Base-by-base conservation (phyloP, 1,284 basidiomycete genomes). In the Marasmius fiardii region DNA sequence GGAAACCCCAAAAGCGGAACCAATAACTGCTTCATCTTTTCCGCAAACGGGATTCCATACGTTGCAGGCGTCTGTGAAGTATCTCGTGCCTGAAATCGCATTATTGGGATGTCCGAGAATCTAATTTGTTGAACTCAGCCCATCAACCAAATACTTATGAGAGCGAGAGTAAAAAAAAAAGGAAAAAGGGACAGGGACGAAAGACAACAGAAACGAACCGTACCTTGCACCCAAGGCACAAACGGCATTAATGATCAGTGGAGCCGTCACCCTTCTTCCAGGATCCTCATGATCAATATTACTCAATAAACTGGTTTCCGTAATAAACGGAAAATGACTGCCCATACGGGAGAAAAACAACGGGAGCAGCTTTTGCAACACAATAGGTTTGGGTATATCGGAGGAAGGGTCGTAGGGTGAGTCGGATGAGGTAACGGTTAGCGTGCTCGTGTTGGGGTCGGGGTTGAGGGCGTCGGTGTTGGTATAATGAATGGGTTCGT, bases 291-390 rank as follows among this genome's bases (percentile, higher is more conserved):
- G 53, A 26, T 58, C 53, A 16, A 58, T 58, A 31, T 48, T 55
- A 31, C 44, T 49, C 44, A 58, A 47, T 7, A 58, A 21, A 18
- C 24, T 43, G 12, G 28, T 20, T 26, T 58, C 54, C 8, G 53
- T 58, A 23, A 58, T 18, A 28, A 58, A 58, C 12, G 57, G 57
- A 31, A 58, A 58, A 53, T 58, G 57, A 28, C 57, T 52, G 8
- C 57, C 57, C 57, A 58, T 58, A 31, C 49, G 16, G 16, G 43
- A 26, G 39, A 58, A 58, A 37, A 58, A 58, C 8, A 58, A 37
- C 7, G 57, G 53, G 1, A 58, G 14, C 10, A 58, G 43, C 24
- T 52, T 52, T n/a, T 58, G 49, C 5, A 58, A 51, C 2, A 52
- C 28, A 12, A 34, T 31, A 2, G 44, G 24, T 23, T 53, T 54